Conservation (phyloP, 2,329 filamentous ascomycete genomes). For the Cladophialophora chaetospira region DNA sequence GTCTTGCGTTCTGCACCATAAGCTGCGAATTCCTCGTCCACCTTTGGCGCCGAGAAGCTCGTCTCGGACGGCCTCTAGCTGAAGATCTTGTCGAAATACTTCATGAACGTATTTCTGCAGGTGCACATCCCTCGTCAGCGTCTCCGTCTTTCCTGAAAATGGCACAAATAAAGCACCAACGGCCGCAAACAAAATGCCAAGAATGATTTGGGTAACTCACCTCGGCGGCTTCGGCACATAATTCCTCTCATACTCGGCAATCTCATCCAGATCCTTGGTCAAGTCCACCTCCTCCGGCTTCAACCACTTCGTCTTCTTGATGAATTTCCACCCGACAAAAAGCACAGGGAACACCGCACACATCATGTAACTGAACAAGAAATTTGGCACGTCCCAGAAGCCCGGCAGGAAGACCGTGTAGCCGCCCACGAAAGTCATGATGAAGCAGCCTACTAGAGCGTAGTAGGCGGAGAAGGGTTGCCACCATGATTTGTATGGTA, state of each 20-base stretch:
- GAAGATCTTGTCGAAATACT: constrained; percentile 49
- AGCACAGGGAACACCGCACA: constrained; percentile 70
- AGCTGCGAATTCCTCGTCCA: no score
- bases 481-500: constrained; percentile 70
- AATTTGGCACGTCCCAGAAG: constrained; percentile 68
- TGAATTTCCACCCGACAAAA: constrained; percentile 70
- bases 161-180: background rate
- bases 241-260: constrained; percentile 68
- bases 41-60: no score
- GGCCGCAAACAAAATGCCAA: background rate
- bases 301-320: constrained; percentile 63
- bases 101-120: constrained; percentile 29
- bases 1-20: no score
- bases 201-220: constrained; percentile 43
- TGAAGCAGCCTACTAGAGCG: constrained; percentile 61
- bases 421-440: constrained; percentile 75
- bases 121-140: background rate
- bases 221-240: constrained; percentile 58
- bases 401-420: constrained; percentile 74
- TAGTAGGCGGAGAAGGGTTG: constrained; percentile 75
- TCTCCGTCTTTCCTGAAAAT: no score
- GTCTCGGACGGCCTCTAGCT: no score
- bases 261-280: constrained; percentile 61
- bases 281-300: constrained; percentile 65
- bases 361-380: constrained; percentile 78